A percentile compares a stretch with the other conserved stretches of the same genome.
These are phyloP conservation scores for Fusarium sp. DNA, from an alignment of 2,329 filamentous ascomycete species.

Conservation along the genomic window DNA sequence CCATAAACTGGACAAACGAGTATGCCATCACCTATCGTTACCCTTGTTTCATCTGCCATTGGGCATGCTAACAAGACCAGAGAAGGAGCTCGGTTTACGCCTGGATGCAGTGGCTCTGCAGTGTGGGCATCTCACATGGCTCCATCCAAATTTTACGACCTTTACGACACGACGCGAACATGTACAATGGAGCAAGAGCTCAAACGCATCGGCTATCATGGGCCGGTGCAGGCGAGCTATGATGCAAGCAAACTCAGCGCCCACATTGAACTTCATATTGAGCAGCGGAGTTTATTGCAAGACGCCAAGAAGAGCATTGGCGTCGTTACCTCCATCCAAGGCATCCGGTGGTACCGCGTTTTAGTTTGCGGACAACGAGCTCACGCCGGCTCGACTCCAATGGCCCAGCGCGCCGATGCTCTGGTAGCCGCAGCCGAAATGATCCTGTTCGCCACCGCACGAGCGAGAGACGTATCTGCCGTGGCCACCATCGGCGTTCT, in stretches of 20 bases:
- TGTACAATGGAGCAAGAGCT: conserved; percentile 61
- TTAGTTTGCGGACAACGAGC: conserved; percentile 75
- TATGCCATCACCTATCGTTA: conserved; percentile 53
- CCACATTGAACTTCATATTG: not conserved
- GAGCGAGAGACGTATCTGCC: not conserved
- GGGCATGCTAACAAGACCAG: conserved; percentile 85
- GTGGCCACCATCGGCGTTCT: not conserved
- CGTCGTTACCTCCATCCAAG: conserved; percentile 50
- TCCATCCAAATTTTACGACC: conserved; percentile 70
- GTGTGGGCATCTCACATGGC: conserved; percentile 81
- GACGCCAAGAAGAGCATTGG: conserved; percentile 79
- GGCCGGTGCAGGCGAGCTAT: conserved; percentile 53
- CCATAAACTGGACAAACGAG: not conserved
- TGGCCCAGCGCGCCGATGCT: conserved; percentile 1
- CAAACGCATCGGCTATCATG: conserved; percentile 79
- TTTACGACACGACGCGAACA: conserved; percentile 68
- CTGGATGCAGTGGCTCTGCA: conserved; percentile 59
- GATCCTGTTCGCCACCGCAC: conserved; percentile 60
- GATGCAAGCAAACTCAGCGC: not conserved
- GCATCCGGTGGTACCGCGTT: no score
- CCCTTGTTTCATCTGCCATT: conserved; percentile 77
- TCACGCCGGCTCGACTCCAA: conserved; percentile 32
- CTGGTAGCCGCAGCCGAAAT: conserved; percentile 45
- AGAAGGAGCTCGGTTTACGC: conserved; percentile 49
- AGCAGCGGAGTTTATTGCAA: not conserved